Evolutionary conservation across 2,329 filamentous ascomycete species (phyloP).

Genomic region (Septoria linicola): DNA sequence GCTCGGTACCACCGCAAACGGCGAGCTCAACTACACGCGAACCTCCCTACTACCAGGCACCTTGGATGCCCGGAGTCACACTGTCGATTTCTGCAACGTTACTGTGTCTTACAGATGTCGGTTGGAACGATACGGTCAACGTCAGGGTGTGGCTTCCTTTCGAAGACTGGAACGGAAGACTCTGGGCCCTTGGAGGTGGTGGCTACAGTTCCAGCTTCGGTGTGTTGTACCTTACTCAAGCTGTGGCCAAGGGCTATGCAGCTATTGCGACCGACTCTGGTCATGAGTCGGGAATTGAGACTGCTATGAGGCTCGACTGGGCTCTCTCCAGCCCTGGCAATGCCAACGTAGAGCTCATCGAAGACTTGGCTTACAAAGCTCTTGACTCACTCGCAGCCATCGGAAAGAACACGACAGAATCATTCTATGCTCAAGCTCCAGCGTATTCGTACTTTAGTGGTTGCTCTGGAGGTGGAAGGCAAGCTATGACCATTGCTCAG

Average conservation of each 20-base stretch:
- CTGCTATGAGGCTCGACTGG: constrained; percentile 16
- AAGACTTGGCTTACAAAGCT: constrained; percentile 34
- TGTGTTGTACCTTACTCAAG: constrained; percentile 8
- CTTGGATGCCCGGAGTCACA: not conserved
- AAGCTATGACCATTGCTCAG: constrained; percentile 39
- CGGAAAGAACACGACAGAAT: constrained; percentile 28
- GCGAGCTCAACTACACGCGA: not conserved
- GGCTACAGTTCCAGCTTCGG: constrained; percentile 26
- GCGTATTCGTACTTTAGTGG: constrained; percentile 40
- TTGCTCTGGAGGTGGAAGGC: constrained; percentile 40
- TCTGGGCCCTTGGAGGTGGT: constrained; percentile 43
- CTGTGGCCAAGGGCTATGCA: constrained; percentile 29
- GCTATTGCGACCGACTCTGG: constrained; percentile 32
- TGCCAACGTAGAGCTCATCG: constrained; percentile 33
- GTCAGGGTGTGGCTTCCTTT: constrained; percentile 38
- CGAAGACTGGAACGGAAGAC: constrained; percentile 35
- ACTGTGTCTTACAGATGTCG: constrained; percentile 41
- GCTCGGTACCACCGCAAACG: not conserved
- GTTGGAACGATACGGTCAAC: constrained; percentile 37
- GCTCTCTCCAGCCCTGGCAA: constrained; percentile 29
- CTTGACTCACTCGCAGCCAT: constrained; percentile 36
- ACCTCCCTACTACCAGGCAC: not conserved
- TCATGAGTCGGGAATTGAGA: constrained; percentile 7
- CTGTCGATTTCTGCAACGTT: constrained; percentile 36
- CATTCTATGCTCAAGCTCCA: constrained; percentile 33